These are phyloP conservation scores for Cerioporus squamosus DNA, from an alignment of 1,284 basidiomycete species.

Conservation along the genomic window DNA sequence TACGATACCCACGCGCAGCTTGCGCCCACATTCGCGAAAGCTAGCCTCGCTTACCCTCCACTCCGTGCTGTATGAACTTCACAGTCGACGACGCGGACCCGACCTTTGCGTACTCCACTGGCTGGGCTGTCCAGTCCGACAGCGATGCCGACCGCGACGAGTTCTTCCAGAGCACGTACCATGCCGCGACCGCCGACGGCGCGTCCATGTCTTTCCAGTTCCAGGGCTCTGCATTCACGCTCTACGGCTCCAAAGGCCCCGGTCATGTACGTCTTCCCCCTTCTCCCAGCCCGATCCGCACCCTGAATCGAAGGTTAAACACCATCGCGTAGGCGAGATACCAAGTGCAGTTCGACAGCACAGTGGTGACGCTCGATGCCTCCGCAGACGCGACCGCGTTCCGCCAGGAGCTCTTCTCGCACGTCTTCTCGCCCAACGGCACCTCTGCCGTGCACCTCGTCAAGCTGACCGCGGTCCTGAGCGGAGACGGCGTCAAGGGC, in stretches of 20 bases:
- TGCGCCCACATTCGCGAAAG: background rate
- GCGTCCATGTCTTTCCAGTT: slow-evolving; percentile 30
- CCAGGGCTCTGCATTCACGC: slow-evolving; percentile 26
- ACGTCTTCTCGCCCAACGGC: slow-evolving; percentile 14
- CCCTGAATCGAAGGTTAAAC: background rate
- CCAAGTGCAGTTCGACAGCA: slow-evolving; percentile 31
- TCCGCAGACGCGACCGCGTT: slow-evolving; percentile 22
- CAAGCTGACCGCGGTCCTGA: slow-evolving; percentile 22
- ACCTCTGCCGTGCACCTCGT: slow-evolving; percentile 23
- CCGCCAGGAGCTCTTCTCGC: slow-evolving; percentile 31
- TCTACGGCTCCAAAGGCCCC: slow-evolving; percentile 36
- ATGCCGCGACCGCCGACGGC: slow-evolving; percentile 30
- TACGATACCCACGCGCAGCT: background rate
- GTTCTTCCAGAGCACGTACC: slow-evolving; percentile 35
- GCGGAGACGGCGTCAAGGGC: slow-evolving; percentile 12
- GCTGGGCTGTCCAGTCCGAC: slow-evolving; percentile 30
- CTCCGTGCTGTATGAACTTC: slow-evolving; percentile 29
- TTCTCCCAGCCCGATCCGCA: background rate
- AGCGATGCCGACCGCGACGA: slow-evolving; percentile 22
- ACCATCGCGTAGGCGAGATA: slow-evolving; percentile 25
- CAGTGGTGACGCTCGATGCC: slow-evolving; percentile 25
- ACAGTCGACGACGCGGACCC: slow-evolving; percentile 35
- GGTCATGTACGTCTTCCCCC: slow-evolving; percentile 30
- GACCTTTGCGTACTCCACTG: slow-evolving; percentile 29
- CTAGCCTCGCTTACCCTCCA: background rate